phyloP scores from a whole-genome alignment of 1,139 yeast species.

The Geotrichum bryndzae region DNA sequence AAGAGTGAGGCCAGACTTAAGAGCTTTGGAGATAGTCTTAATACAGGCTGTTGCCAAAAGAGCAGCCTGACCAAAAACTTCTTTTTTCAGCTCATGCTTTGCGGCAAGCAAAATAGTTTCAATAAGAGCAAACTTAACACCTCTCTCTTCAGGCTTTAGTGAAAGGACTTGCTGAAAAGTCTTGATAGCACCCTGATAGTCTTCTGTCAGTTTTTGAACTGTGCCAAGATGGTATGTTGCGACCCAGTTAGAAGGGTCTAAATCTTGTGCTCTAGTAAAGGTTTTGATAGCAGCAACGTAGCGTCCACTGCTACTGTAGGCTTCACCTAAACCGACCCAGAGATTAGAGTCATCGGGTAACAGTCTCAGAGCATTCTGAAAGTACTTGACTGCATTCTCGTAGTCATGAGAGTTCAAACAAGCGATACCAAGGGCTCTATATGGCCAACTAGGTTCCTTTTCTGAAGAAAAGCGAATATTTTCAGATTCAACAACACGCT shows the following conservation, averaged over 20 bases:
- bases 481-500: conserved; percentile 53
- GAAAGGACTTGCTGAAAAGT: conserved; percentile 42
- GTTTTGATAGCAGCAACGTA: conserved; percentile 83
- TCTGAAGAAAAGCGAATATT: conserved; percentile 36
- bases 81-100: conserved; percentile 47
- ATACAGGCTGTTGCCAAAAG: conserved; percentile 39
- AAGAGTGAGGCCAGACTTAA: conserved; percentile 21
- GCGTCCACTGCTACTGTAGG: conserved; percentile 79
- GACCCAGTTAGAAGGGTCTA: conserved; percentile 52
- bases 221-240: conserved; percentile 63
- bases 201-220: conserved; percentile 49
- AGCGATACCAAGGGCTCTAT: conserved; percentile 75
- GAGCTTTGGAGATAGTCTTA: conserved; percentile 35
- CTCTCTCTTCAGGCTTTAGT: conserved; percentile 46
- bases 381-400: conserved; percentile 78
- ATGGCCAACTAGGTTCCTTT: conserved; percentile 66
- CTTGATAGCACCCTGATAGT: conserved; percentile 44
- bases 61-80: conserved; percentile 62
- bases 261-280: conserved; percentile 54
- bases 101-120: conserved; percentile 56
- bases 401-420: conserved; percentile 67
- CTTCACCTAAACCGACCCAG: conserved; percentile 94
- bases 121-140: conserved; percentile 52
- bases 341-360: conserved; percentile 63
- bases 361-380: conserved; percentile 76